Evolutionary conservation across 306 rosid genomes (phyloP), one percentile per base, ranked within the genome.

Genomic region (Spatholobus suberectus): DNA sequence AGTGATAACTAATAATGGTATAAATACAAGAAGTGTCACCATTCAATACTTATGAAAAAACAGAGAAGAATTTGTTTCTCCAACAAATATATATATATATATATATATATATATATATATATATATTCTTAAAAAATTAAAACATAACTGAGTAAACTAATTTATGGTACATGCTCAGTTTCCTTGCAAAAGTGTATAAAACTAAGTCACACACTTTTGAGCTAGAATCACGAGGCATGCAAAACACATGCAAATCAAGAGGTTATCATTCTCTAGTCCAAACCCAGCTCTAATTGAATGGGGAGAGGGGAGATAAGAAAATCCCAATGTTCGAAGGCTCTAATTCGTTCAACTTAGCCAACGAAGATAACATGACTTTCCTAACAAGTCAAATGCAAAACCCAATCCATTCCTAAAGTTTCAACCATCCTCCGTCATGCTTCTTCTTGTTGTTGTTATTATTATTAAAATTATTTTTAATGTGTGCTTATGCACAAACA

Each of bases 331-430:
- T 20, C 12, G 12, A 54, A 54, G 26, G 26, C 26, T 54, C 12
- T 20, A 8, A 54, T 54, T 54, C n/a, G 67, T 59, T 18, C 67
- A 26, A 59, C 40, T 63, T 37, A 32, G 1, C 37, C 74, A 40
- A 69, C 10, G 11, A 69, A 69, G 44, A 20, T 23, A 46, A 41
- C 35, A 69, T 69, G 74, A 69, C 10, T 40, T 40, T 40, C 74
- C 74, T 69, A 69, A 69, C 74, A 18, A 40, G 54, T 69, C 74
- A 69, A 69, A 14, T 8, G 54, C 54, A 21, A 40, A 40, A 69
- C 20, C 51, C 54, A 68, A 68, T 46, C 54, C 74, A 44, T 52
- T 52, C 59, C 59, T 52, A 47, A 4, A 47, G 55, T 20, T 7
- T 26, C 11, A 18, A 7, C 26, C 61, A 54, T 18, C 26, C 18